Evolutionary conservation across 2,329 filamentous ascomycete species (phyloP), one percentile per base, ranked within the genome.

Genomic region (Colletotrichum viniferum): DNA sequence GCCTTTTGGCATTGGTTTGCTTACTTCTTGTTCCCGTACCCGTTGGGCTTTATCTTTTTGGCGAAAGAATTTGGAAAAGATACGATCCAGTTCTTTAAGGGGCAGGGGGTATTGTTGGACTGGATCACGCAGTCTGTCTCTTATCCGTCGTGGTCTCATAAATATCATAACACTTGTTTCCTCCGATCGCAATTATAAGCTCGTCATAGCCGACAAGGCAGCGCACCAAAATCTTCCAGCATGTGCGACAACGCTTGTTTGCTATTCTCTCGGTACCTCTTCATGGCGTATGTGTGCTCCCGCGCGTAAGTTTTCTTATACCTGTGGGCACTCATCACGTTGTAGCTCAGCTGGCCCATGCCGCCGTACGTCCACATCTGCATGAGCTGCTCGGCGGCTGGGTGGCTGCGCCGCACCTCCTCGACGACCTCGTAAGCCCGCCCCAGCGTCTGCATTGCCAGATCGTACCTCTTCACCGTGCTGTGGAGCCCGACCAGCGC

Each of bases 1-100:
- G 81, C 12, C 77, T 87, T 4, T 79, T 87, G 14, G 86, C 76
- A 4, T 87, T 87, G 71, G 79, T 87, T 56, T 78, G 83, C 3
- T 71, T 87, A 7, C 81, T 69, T 0, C 79, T 86, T 67, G 78
- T 85, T 12, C 86, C 85, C 7, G 80, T 86, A 6, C 84, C 85
- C 4, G 7, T 28, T 58, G 13, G 21, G 5, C n/a, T 69, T 8
- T 62, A 34, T 21, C 5, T 55, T 7, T 69, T 21, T 10, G 67
- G 67, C 4, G 24, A 32, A 10, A 18, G 34, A 13, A 14, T 62
- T 16, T 18, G 67, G 4, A 34, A 34, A 48, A 52, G 34, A 8
- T 69, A 62, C n/a, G 56, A 62, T 5, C 56, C 67, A 24, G 67
- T 52, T 4, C 32, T 26, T 16, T 62, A 14, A 69, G 52, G 21